phyloP scores from a whole-genome alignment of 768 basidiomycete species.

The Basidioascus undulatus region DNA sequence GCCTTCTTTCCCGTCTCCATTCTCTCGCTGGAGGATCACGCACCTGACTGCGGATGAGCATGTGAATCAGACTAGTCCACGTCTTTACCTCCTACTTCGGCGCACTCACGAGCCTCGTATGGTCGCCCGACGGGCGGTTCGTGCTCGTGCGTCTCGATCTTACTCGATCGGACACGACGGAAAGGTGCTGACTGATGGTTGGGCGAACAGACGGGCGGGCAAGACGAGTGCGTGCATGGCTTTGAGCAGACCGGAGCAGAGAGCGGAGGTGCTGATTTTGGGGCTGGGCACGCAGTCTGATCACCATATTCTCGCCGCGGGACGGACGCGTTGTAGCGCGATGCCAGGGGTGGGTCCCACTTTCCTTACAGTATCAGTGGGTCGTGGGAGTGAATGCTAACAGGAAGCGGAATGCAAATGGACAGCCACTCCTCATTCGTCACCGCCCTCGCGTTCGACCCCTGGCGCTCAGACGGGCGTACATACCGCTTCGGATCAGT shows the following conservation, averaged over 20 bases:
- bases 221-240: too few species aligned
- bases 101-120: constrained; percentile 62
- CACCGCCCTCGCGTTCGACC: constrained; percentile 68
- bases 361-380: too few species aligned
- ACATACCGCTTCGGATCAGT: constrained; percentile 89
- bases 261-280: too few species aligned
- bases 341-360: constrained; percentile 90
- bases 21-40: too few species aligned
- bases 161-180: neutral
- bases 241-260: too few species aligned
- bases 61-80: constrained; percentile 79
- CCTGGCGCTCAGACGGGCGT: constrained; percentile 37
- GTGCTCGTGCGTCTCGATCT: constrained; percentile 33
- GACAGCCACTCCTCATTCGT: constrained; percentile 95
- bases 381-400: too few species aligned
- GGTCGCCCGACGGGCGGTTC: constrained; percentile 90
- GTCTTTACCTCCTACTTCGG: constrained; percentile 92
- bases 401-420: too few species aligned
- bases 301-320: constrained; percentile 84
- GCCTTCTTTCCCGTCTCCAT: neutral
- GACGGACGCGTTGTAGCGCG: constrained; percentile 83
- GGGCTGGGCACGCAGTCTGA: too few species aligned
- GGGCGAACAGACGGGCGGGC: constrained; percentile 89
- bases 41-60: too few species aligned
- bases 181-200: neutral